These are phyloP conservation scores for Cryphonectria japonica DNA, from an alignment of 2,329 filamentous ascomycete species.

Conservation along the genomic window DNA sequence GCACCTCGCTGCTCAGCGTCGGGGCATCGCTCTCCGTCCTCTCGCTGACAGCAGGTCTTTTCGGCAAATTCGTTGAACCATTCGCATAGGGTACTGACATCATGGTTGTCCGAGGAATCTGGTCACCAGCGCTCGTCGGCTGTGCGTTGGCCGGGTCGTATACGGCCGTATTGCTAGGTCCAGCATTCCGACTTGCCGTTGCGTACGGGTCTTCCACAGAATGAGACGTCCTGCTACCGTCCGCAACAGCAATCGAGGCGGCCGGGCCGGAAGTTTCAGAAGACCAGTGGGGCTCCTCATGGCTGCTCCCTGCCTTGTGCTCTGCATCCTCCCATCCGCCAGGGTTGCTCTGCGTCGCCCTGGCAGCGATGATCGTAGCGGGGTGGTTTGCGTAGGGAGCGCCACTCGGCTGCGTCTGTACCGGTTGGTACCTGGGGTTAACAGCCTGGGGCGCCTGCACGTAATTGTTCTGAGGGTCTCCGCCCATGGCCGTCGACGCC, in stretches of 20 bases:
- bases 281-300: slow-evolving; percentile 12
- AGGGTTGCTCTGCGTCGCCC: slow-evolving; percentile 3
- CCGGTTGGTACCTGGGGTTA: slow-evolving; percentile 52
- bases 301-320: slow-evolving; percentile 12
- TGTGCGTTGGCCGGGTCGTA: slow-evolving; percentile 15
- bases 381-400: slow-evolving; percentile 22
- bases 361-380: slow-evolving; percentile 11
- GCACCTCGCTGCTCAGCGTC: slow-evolving; percentile 37
- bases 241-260: slow-evolving; percentile 10
- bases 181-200: background rate
- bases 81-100: slow-evolving; percentile 5
- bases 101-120: slow-evolving; percentile 13
- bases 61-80: background rate
- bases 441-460: slow-evolving; percentile 1
- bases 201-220: slow-evolving; percentile 12
- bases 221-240: background rate
- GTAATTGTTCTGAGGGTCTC: slow-evolving; percentile 23
- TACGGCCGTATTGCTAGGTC: slow-evolving; percentile 2
- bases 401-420: slow-evolving; percentile 30
- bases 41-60: slow-evolving; percentile 21
- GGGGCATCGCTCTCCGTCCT: slow-evolving; percentile 27
- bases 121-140: slow-evolving; percentile 1
- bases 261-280: slow-evolving; percentile 5
- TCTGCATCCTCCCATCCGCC: background rate
- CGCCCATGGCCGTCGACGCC: slow-evolving; percentile 15